phyloP scores from a whole-genome alignment of 345 rosid species.

The Populus pruinosa region DNA sequence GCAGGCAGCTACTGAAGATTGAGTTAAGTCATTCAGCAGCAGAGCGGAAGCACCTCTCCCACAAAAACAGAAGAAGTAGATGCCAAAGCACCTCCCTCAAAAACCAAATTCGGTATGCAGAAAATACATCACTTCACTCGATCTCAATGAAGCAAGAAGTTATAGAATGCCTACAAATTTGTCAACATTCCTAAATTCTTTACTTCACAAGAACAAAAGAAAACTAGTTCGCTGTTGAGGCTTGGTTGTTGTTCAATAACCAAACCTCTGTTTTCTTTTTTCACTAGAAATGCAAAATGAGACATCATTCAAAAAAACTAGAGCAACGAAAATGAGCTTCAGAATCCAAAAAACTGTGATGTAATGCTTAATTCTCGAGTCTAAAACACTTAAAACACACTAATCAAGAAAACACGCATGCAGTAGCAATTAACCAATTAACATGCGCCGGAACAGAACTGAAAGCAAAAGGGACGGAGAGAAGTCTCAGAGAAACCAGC shows the following conservation, averaged over 20 bases:
- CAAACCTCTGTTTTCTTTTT: no score
- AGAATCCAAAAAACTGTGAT: not conserved
- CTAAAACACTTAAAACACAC: not conserved
- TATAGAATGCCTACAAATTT: not conserved
- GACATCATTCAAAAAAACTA: not conserved
- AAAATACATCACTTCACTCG: not conserved
- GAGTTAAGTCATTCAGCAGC: not conserved
- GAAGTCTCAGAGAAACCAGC: not conserved
- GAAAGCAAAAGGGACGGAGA: not conserved
- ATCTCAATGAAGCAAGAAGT: not conserved
- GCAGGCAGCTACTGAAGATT: not conserved
- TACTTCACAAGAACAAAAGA: not conserved
- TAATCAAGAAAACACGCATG: not conserved
- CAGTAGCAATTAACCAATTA: no score
- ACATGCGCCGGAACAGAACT: not conserved
- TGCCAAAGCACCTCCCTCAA: not conserved
- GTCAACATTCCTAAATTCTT: no score
- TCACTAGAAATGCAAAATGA: not conserved
- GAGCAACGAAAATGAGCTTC: not conserved
- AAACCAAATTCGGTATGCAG: not conserved
- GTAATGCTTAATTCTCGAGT: not conserved
- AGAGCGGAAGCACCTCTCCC: not conserved
- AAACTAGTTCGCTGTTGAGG: not conserved
- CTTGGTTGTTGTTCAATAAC: not conserved
- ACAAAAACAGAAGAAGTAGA: not conserved